Evolutionary conservation across 441 rosid species (phyloP), one percentile per base, ranked within the genome.

Genomic region (Erodium moschatum): DNA sequence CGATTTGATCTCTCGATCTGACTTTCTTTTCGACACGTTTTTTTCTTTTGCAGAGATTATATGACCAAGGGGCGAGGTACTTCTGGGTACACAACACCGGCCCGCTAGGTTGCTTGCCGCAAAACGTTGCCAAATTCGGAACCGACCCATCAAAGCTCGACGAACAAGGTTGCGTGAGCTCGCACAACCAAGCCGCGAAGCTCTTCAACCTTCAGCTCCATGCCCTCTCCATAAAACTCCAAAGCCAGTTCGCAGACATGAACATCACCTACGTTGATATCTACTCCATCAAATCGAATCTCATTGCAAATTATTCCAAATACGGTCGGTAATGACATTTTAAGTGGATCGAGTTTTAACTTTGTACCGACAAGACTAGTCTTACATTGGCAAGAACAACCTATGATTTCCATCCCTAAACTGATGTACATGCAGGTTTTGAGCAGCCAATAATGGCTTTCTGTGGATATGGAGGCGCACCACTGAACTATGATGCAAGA

Each of bases 1-100:
- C 18, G 58, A 16, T 50, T 6, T 8, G 58, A 48, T 15, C 40
- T 42, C 65, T 63, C n/a, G 40, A 11, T 52, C 11, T 19, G 65
- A 11, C 65, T 5, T 44, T 62, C 69, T 40, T 7, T 15, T 21
- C n/a, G n/a, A n/a, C n/a, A n/a, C n/a, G n/a, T n/a, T n/a, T n/a
- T n/a, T n/a, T n/a, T n/a, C n/a, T 21, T 42, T 50, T 71, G 44
- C 78, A 94, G 97, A 82, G 75, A 64, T 66, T 94, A 64, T 83
- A 93, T 69, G 90, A 87, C 20, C 83, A 88, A 85, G 97, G 93
- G 48, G 97, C 82, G 0, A 86, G 92, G 72, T 84, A 88, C 69
- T 86, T 93, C 16, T 94, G 97, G 98, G 80, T 91, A 68, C 98
- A 94, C 77, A 91, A 87, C 78, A 89, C 98, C 0, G 96, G 96